Conservation (phyloP, 2,329 filamentous ascomycete genomes). For the Onygena corvina region DNA sequence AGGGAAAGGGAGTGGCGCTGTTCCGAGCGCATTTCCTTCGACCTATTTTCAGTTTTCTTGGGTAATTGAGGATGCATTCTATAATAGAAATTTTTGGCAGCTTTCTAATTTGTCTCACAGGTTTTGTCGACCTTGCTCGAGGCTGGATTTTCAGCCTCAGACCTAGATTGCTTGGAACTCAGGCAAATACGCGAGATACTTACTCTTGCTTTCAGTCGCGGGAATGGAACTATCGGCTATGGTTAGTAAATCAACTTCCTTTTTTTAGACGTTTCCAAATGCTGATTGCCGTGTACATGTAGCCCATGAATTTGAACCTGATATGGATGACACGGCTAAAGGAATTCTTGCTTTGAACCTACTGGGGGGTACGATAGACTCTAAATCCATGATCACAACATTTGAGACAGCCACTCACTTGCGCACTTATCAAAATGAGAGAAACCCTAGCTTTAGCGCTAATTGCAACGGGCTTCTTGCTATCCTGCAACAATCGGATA, state of each 20-base stretch:
- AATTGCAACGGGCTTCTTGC: constrained; percentile 28
- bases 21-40: constrained; percentile 23
- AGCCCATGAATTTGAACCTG: neutral
- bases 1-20: constrained; percentile 15
- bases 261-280: neutral
- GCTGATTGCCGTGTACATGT: too few species aligned
- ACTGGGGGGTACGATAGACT: neutral
- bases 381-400: neutral
- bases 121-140: neutral
- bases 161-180: neutral
- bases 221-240: too few species aligned
- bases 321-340: neutral
- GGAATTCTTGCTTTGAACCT: neutral
- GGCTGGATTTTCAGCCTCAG: neutral
- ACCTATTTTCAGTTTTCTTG: constrained; percentile 22
- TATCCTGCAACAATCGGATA: constrained; percentile 20
- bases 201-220: neutral
- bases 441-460: constrained; percentile 25
- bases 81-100: too few species aligned
- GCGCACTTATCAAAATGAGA: constrained; percentile 23
- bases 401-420: constrained; percentile 25
- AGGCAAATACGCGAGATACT: neutral
- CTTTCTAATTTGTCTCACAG: too few species aligned
- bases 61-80: too few species aligned
- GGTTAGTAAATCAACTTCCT: too few species aligned